Conservation (phyloP, 1,284 basidiomycete species). For the Cryptococcus depauperatus region DNA sequence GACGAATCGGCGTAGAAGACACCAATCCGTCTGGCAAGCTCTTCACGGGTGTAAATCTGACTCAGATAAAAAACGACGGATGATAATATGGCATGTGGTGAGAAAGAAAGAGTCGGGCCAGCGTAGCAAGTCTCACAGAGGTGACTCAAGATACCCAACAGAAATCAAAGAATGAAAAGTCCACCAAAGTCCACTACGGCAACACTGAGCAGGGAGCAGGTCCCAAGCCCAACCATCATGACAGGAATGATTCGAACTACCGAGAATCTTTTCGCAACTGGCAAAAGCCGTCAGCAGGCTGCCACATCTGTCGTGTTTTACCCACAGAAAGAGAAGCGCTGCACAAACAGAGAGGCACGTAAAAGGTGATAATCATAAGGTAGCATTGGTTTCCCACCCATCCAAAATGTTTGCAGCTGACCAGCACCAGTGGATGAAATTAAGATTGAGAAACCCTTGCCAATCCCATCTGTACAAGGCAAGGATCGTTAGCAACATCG, state of each 20-base stretch:
- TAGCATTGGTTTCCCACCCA: slow-evolving; percentile 23
- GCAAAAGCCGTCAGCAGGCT: neutral
- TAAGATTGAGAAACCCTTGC: slow-evolving; percentile 23
- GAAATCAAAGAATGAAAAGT: slow-evolving; percentile 11
- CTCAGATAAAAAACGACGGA: slow-evolving; percentile 48
- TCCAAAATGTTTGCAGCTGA: neutral
- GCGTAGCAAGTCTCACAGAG: slow-evolving; percentile 12
- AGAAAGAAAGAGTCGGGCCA: too few species aligned
- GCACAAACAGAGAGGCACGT: slow-evolving; percentile 34
- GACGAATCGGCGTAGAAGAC: slow-evolving; percentile 50
- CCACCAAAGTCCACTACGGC: slow-evolving; percentile 17
- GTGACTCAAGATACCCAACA: slow-evolving; percentile 15
- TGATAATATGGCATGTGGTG: too few species aligned
- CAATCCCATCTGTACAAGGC: slow-evolving; percentile 43
- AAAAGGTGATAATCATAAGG: slow-evolving; percentile 17
- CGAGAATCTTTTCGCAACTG: slow-evolving; percentile 48
- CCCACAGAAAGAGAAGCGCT: slow-evolving; percentile 49
- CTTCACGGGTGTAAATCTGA: slow-evolving; percentile 51
- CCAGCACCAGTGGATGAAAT: neutral
- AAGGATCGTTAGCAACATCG: neutral
- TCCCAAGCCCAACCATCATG: slow-evolving; percentile 51
- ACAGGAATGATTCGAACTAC: slow-evolving; percentile 50
- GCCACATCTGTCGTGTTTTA: too few species aligned
- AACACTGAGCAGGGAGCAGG: slow-evolving; percentile 19
- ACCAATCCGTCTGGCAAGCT: slow-evolving; percentile 50